phyloP scores from a whole-genome alignment of 345 rosid genomes.

The Luvunga scandens region DNA sequence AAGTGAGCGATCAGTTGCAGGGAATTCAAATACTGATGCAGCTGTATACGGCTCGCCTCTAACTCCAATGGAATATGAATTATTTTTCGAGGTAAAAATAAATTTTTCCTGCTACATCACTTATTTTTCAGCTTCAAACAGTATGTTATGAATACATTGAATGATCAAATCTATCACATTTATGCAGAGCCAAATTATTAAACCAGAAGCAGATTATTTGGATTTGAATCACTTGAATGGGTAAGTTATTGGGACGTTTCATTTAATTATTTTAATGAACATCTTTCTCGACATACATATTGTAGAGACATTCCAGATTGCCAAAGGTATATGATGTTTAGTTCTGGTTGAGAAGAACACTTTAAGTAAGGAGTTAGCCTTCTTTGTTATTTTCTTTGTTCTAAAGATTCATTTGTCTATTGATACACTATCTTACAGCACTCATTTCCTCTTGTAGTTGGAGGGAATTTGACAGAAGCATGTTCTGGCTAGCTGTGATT shows the following conservation, averaged over 20 bases:
- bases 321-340: not conserved
- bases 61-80: slow-evolving; percentile 63
- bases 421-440: slow-evolving; percentile 5
- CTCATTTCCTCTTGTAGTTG: slow-evolving; percentile 47
- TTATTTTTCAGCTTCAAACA: not conserved
- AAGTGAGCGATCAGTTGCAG: slow-evolving; percentile 24
- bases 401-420: not conserved
- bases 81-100: slow-evolving; percentile 67
- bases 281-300: not conserved
- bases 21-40: slow-evolving; percentile 34
- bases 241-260: slow-evolving; percentile 35
- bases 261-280: not conserved
- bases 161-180: not conserved
- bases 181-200: slow-evolving; percentile 58
- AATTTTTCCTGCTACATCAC: not conserved
- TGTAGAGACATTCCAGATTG: not conserved
- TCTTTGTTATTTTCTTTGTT: not conserved
- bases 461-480: slow-evolving; percentile 76
- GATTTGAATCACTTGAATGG: slow-evolving; percentile 50
- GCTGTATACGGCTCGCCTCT: slow-evolving; percentile 67
- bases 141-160: not conserved
- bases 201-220: slow-evolving; percentile 68
- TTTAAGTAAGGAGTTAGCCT: not conserved
- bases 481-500: slow-evolving; percentile 87
- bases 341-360: not conserved